phyloP scores from a whole-genome alignment of 495 filamentous ascomycete species.

The Aspergillus mulundensis region DNA sequence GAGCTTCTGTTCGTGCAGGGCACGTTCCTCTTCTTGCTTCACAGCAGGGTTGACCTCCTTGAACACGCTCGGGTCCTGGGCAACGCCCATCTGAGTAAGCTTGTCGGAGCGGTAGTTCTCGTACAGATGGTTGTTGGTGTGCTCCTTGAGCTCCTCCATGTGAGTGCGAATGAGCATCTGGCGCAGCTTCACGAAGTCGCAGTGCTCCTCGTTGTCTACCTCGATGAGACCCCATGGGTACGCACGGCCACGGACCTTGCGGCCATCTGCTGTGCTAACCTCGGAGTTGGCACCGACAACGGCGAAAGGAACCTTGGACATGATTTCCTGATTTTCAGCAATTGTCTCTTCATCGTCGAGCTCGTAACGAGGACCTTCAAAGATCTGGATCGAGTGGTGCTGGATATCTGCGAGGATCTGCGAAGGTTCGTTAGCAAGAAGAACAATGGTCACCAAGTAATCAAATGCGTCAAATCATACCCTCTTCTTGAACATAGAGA shows the following conservation, averaged over 20 bases:
- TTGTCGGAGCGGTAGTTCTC: constrained; percentile 99
- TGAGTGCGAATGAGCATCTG: constrained; percentile 99
- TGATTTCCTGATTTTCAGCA: constrained; percentile 99
- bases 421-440: neutral
- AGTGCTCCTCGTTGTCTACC: constrained; percentile 99
- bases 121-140: constrained; percentile 98
- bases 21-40: constrained; percentile 98
- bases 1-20: constrained; percentile 97
- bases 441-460: neutral
- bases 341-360: constrained; percentile 99
- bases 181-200: constrained; percentile 98
- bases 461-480: constrained; percentile 49
- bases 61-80: constrained; percentile 97
- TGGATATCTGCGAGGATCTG: constrained; percentile 97
- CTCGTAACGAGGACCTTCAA: constrained; percentile 97
- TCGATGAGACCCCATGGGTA: constrained; percentile 99
- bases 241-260: constrained; percentile 89
- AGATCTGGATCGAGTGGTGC: constrained; percentile 95
- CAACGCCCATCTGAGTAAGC: constrained; percentile 95
- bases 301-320: constrained; percentile 99
- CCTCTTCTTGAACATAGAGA: constrained; percentile 86
- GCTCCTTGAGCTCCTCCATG: constrained; percentile 99
- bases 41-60: constrained; percentile 99
- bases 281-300: constrained; percentile 95
- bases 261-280: constrained; percentile 84